Percentiles rank a stretch among this genome's conserved stretches.
These are phyloP conservation scores for Fusarium kyushuense DNA, from an alignment of 2,329 filamentous ascomycete genomes.

Conservation along the genomic window DNA sequence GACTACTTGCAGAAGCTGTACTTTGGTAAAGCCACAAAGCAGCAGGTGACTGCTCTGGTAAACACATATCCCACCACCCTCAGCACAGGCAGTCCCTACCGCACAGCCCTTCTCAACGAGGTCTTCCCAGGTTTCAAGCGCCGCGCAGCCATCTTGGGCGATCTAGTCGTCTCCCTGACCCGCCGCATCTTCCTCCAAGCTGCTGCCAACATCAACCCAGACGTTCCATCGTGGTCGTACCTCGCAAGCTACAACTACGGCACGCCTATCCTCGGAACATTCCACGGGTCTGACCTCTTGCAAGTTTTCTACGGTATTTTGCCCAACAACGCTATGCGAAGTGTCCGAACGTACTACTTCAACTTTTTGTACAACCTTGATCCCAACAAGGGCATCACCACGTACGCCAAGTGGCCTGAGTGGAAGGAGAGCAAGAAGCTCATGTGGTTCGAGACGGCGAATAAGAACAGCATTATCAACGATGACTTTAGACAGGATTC, in stretches of 20 bases:
- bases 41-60: slow-evolving; percentile 68
- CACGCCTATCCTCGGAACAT: slow-evolving; percentile 78
- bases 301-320: slow-evolving; percentile 75
- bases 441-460: slow-evolving; percentile 58
- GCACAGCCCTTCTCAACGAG: slow-evolving; percentile 75
- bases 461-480: slow-evolving; percentile 48
- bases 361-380: slow-evolving; percentile 78
- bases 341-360: slow-evolving; percentile 77
- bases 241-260: slow-evolving; percentile 78
- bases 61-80: slow-evolving; percentile 69
- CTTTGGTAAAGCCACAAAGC: slow-evolving; percentile 68
- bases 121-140: slow-evolving; percentile 83
- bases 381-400: slow-evolving; percentile 69
- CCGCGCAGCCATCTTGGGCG: slow-evolving; percentile 79
- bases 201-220: slow-evolving; percentile 61
- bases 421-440: slow-evolving; percentile 62
- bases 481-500: slow-evolving; percentile 56
- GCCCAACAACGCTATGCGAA: slow-evolving; percentile 70
- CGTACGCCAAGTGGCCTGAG: slow-evolving; percentile 56
- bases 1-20: slow-evolving; percentile 71
- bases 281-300: slow-evolving; percentile 77
- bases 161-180: slow-evolving; percentile 79
- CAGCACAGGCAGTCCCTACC: slow-evolving; percentile 75
- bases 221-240: slow-evolving; percentile 80
- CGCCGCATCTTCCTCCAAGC: slow-evolving; percentile 72